phyloP scores from a whole-genome alignment of 345 rosid genomes.

The Eucalyptus lansdowneana region DNA sequence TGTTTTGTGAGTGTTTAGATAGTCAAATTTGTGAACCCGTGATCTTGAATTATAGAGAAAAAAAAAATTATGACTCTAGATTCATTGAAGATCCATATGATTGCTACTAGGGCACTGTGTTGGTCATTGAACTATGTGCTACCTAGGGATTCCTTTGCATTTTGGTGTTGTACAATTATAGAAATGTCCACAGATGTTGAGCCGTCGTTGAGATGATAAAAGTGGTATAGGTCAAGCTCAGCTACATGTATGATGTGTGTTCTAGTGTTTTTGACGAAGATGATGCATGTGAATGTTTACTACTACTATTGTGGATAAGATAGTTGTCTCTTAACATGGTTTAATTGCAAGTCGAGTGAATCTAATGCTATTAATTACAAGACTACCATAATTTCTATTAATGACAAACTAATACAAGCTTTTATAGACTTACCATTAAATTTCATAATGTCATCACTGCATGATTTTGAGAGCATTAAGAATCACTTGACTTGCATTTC shows the following conservation, averaged over 20 bases:
- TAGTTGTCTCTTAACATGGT: background rate
- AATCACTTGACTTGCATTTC: background rate
- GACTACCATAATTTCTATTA: background rate
- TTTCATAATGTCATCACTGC: background rate
- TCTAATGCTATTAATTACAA: background rate
- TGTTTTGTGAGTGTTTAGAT: background rate
- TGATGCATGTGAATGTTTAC: background rate
- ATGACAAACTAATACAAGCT: background rate
- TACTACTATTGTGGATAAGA: background rate
- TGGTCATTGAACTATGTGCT: background rate
- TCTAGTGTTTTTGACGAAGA: background rate
- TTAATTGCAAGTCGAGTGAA: background rate
- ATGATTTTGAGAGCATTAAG: background rate
- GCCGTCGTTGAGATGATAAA: background rate
- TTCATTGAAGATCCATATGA: background rate
- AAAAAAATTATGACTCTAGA: background rate
- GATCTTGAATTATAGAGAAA: background rate
- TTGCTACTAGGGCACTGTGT: background rate
- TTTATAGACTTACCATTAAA: background rate
- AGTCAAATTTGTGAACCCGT: background rate
- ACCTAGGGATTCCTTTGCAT: background rate
- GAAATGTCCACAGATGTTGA: background rate
- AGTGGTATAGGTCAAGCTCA: background rate
- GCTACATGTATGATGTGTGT: background rate
- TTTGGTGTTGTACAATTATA: background rate